Evolutionary conservation across 2,329 filamentous ascomycete species (phyloP).

Genomic region (Epichloe sylvatica): DNA sequence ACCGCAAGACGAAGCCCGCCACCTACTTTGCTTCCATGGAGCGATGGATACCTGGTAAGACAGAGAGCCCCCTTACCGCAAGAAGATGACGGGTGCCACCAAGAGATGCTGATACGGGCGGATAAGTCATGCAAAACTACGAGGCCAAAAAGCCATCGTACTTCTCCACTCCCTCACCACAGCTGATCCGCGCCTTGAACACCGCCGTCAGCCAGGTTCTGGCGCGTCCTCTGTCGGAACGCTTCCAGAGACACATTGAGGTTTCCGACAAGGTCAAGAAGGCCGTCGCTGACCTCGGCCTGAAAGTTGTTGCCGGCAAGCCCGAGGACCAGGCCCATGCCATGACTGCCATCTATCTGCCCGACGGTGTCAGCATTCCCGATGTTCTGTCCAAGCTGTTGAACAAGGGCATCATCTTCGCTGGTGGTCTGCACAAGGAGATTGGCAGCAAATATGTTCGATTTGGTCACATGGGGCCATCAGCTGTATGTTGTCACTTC

Average conservation of each 20-base stretch:
- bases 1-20: conserved; percentile 64
- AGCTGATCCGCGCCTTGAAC: conserved; percentile 85
- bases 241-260: conserved; percentile 68
- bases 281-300: conserved; percentile 61
- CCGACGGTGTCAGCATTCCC: conserved; percentile 65
- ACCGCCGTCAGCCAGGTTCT: conserved; percentile 79
- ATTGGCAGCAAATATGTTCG: conserved; percentile 88
- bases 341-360: conserved; percentile 96
- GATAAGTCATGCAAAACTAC: conserved; percentile 93
- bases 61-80: no score
- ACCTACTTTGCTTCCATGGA: conserved; percentile 94
- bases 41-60: conserved; percentile 85
- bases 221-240: conserved; percentile 61
- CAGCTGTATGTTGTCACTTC: conserved; percentile 44
- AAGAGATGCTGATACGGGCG: neutral
- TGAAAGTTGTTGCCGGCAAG: conserved; percentile 74
- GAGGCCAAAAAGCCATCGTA: conserved; percentile 96
- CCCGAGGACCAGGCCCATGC: conserved; percentile 87
- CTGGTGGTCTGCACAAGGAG: conserved; percentile 89
- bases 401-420: conserved; percentile 84
- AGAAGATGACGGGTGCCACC: no score
- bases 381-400: conserved; percentile 75
- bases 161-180: conserved; percentile 91
- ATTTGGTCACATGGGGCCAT: conserved; percentile 96
- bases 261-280: conserved; percentile 79